Percentiles rank a stretch among this genome's conserved stretches.
phyloP scores from a whole-genome alignment of 1,284 basidiomycete genomes.

The Takashimella koratensis region DNA sequence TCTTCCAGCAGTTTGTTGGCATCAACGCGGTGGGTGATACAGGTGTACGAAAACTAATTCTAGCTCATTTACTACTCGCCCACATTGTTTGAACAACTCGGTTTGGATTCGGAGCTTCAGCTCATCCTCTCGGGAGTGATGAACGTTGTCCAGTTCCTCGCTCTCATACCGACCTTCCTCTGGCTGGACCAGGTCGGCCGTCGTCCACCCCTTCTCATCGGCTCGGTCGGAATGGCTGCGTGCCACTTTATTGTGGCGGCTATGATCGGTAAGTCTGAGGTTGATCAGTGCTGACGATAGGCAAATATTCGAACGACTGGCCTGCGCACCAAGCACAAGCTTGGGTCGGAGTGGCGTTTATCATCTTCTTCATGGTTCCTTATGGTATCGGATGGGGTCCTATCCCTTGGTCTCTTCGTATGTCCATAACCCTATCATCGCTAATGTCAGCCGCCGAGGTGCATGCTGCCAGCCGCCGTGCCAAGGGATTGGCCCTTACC shows the following conservation, averaged over 20 bases:
- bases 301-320: slow-evolving; percentile 22
- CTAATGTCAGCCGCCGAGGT: slow-evolving; percentile 27
- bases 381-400: slow-evolving; percentile 10
- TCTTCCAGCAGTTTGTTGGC: slow-evolving; percentile 33
- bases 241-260: slow-evolving; percentile 27
- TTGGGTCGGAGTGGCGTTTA: slow-evolving; percentile 27
- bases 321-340: slow-evolving; percentile 15
- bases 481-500: slow-evolving; percentile 39
- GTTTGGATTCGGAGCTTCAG: slow-evolving; percentile 30
- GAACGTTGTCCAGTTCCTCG: slow-evolving; percentile 40
- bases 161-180: slow-evolving; percentile 34
- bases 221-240: slow-evolving; percentile 12
- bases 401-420: slow-evolving; percentile 25
- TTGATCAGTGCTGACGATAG: too few relatives aligned
- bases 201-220: slow-evolving; percentile 31
- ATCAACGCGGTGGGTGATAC: slow-evolving; percentile 20
- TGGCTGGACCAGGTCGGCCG: slow-evolving; percentile 47
- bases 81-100: slow-evolving; percentile 39
- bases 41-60: background rate
- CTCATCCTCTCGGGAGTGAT: slow-evolving; percentile 39
- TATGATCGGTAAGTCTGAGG: slow-evolving; percentile 29
- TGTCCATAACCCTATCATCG: background rate
- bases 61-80: slow-evolving; percentile 33
- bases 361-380: slow-evolving; percentile 22
- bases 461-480: slow-evolving; percentile 21